phyloP scores from a whole-genome alignment of 1,139 yeast species.

The Meyerozyma guilliermondii region DNA sequence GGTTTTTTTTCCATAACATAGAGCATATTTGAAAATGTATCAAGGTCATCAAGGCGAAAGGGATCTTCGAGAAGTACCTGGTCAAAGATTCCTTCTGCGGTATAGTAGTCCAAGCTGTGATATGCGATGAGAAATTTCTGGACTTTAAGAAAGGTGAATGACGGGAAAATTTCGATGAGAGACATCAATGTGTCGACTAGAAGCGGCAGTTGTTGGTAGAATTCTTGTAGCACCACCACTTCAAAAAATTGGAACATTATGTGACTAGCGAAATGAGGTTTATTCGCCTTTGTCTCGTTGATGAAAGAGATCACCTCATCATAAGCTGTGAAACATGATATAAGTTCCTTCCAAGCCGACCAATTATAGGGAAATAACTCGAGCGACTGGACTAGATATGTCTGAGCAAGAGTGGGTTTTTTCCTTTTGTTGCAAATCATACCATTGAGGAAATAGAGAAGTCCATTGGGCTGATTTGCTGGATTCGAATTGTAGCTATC shows the following conservation, averaged over 20 bases:
- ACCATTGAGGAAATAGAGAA: constrained; percentile 67
- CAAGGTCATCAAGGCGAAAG: constrained; percentile 82
- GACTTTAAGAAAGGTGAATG: constrained; percentile 66
- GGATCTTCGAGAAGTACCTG: constrained; percentile 75
- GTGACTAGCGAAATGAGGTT: constrained; percentile 18
- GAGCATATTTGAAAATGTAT: constrained; percentile 85
- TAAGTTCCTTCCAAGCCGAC: constrained; percentile 89
- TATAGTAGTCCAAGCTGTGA: constrained; percentile 73
- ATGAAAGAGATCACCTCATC: constrained; percentile 57
- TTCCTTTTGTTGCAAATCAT: constrained; percentile 60
- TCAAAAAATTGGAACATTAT: constrained; percentile 68
- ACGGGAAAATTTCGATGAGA: constrained; percentile 55
- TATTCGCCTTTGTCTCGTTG: constrained; percentile 27
- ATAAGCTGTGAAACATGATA: constrained; percentile 56
- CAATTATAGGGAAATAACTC: constrained; percentile 76
- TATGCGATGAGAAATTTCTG: constrained; percentile 80
- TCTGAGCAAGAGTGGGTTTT: constrained; percentile 55
- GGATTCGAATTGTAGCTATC: constrained; percentile 23
- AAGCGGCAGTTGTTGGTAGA: constrained; percentile 60
- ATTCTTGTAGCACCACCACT: constrained; percentile 71
- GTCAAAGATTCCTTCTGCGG: constrained; percentile 78
- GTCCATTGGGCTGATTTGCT: constrained; percentile 42
- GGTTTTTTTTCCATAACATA: constrained; percentile 90
- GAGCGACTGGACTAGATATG: constrained; percentile 53
- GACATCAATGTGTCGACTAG: constrained; percentile 45